Percentiles rank a stretch among this genome's conserved stretches.
Evolutionary conservation across 345 rosid species (phyloP).

Genomic region (Gossypium sturtianum): DNA sequence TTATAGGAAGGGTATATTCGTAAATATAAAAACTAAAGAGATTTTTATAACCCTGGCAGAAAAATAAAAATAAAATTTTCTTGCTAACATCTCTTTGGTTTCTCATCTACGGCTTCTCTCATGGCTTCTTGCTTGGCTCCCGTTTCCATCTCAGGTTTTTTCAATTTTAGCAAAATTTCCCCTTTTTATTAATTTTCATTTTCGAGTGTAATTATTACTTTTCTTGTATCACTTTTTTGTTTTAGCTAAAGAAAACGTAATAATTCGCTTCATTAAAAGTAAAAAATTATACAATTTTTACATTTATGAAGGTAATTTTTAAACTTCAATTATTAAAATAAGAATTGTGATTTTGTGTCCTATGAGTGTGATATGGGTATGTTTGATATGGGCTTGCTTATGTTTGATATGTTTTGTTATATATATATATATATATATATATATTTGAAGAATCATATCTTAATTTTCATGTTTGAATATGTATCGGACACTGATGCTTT

Average conservation of each 20-base stretch:
- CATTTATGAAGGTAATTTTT: neutral
- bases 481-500: neutral
- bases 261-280: neutral
- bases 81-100: neutral
- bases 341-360: neutral
- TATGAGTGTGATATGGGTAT: neutral
- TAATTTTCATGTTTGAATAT: neutral
- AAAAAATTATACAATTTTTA: neutral
- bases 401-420: neutral
- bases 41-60: neutral
- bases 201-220: neutral
- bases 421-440: neutral
- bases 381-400: neutral
- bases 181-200: neutral
- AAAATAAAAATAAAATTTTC: neutral
- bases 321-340: neutral
- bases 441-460: neutral
- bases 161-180: neutral
- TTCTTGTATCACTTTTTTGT: neutral
- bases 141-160: constrained; percentile 9
- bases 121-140: constrained; percentile 7
- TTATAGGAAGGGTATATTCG: neutral
- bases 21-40: neutral
- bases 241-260: neutral
- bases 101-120: neutral